Percentiles rank a stretch among this genome's conserved stretches.
phyloP scores from a whole-genome alignment of 2,329 filamentous ascomycete species.

The Xylariaceae sp. region DNA sequence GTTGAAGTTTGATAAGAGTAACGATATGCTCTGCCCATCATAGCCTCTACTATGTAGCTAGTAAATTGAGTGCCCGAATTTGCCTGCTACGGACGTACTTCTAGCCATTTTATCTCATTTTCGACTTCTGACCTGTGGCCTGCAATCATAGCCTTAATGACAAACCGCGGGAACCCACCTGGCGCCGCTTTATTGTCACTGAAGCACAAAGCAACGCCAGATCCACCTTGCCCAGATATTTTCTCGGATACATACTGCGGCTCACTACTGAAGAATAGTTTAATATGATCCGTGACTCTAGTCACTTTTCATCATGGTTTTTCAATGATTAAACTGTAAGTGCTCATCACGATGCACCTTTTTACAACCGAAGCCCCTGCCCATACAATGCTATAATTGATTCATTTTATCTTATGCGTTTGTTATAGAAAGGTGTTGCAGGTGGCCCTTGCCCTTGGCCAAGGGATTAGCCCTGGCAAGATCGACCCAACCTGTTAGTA shows the following conservation, averaged over 20 bases:
- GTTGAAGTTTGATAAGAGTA: neutral
- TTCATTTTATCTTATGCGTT: no score
- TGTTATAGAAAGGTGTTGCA: no score
- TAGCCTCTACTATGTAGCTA: neutral
- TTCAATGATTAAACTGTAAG: no score
- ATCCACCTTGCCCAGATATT: slow-evolving; percentile 2
- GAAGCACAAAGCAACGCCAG: slow-evolving; percentile 4
- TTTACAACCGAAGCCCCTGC: no score
- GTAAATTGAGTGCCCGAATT: neutral
- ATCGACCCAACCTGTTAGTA: no score
- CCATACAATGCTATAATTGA: no score
- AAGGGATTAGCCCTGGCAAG: no score
- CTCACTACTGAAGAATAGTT: neutral
- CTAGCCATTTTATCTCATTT: neutral
- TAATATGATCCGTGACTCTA: no score
- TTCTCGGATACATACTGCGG: neutral
- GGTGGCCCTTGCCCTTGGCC: no score
- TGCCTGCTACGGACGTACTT: neutral
- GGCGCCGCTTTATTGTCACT: neutral
- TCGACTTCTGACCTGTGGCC: neutral
- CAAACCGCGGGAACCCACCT: neutral
- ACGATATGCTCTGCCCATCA: slow-evolving; percentile 6
- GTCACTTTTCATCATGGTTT: no score
- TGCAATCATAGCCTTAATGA: neutral
- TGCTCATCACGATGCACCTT: no score